Evolutionary conservation across 1,139 yeast genomes (phyloP), one percentile per base, ranked within the genome.

Genomic region (Pichia sp.): DNA sequence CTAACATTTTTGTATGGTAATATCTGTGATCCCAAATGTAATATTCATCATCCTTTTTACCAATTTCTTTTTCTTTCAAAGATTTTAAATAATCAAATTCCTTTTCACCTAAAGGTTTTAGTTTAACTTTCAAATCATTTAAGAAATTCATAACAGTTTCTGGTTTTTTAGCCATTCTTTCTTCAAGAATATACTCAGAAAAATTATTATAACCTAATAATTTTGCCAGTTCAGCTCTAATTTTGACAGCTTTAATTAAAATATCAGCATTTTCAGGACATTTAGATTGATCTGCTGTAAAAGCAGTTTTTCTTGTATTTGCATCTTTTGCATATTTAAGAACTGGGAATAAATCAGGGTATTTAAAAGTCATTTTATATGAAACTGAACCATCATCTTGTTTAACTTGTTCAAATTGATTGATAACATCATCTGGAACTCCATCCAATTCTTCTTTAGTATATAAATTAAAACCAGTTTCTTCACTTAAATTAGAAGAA

Each of bases 271-370:
- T 87, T 55, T 71, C 74, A 25, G 81, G 74, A 46, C 76, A 79
- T 60, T 84, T 81, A 61, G 79, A 76, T 63, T 82, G 86, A 63
- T 81, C 83, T 11, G 83, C 89, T 42, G 76, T 59, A 58, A 72
- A 82, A 1, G 88, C 87, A 27, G 64, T 61, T 62, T 79, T 81
- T 65, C 96, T 76, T 2, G 94, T 84, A 18, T 74, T 76, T 39
- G 80, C 76, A 53, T 69, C 68, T 50, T 74, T 71, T 42, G 94
- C 90, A 63, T 79, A 78, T 63, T 83, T 83, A 64, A 85, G 67
- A n/a, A 83, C 82, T 0, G 95, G 95, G 56, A 82, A 69, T 46
- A 83, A 68, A 61, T 86, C 95, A 4, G 95, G 92, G 60, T 85
- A 84, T 64, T 86, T 85, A 70, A 77, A 86, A 4, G 94, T 83